phyloP scores from a whole-genome alignment of 2,329 filamentous ascomycete genomes.

The Scytalidium lignicola region DNA sequence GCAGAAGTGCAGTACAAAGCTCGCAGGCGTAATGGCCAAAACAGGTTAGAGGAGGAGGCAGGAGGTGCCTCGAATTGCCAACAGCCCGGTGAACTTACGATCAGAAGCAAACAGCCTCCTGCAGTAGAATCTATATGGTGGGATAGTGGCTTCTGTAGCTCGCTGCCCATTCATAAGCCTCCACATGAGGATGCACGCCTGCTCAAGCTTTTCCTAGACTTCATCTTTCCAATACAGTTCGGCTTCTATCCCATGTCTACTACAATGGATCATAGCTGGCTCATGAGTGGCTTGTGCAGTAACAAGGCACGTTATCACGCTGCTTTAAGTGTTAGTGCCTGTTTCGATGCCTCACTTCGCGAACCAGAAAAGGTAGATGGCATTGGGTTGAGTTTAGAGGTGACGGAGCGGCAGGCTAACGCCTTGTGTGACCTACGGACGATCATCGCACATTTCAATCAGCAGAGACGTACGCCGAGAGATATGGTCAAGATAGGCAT shows the following conservation, averaged over 20 bases:
- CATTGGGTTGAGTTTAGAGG: background rate
- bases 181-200: background rate
- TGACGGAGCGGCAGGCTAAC: background rate
- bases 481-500: background rate
- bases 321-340: slow-evolving; percentile 1
- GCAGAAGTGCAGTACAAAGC: slow-evolving; percentile 3
- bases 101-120: too few species aligned
- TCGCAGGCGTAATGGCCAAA: background rate
- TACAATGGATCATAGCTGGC: slow-evolving; percentile 8
- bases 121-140: slow-evolving; percentile 3
- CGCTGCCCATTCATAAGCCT: background rate
- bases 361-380: background rate
- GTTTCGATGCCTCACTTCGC: slow-evolving; percentile 1
- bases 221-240: slow-evolving; percentile 7
- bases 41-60: too few species aligned
- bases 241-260: slow-evolving; percentile 7
- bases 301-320: slow-evolving; percentile 6
- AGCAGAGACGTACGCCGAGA: background rate
- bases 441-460: slow-evolving; percentile 1
- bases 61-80: too few species aligned
- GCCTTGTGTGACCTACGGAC: slow-evolving; percentile 1
- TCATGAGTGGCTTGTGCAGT: slow-evolving; percentile 5
- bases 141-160: background rate
- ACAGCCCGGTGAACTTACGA: too few species aligned
- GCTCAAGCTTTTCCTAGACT: slow-evolving; percentile 9